These are phyloP conservation scores for Hypsizygus marmoreus DNA, from an alignment of 768 basidiomycete species.

Conservation along the genomic window DNA sequence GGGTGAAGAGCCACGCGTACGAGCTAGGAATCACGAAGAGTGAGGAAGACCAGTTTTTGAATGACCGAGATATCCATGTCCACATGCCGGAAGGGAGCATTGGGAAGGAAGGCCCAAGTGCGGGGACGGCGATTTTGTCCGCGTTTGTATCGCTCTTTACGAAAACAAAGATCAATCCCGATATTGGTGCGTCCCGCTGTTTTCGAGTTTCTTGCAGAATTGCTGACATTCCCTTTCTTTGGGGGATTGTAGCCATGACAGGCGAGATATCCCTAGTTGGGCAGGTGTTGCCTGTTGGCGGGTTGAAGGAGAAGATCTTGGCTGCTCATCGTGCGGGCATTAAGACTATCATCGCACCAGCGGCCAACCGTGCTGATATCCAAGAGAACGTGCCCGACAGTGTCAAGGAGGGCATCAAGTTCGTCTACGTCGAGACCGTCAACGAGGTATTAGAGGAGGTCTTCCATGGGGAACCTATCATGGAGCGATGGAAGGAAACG, in stretches of 20 bases:
- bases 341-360: slow-evolving; percentile 86
- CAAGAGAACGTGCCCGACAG: slow-evolving; percentile 97
- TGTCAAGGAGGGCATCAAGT: slow-evolving; percentile 92
- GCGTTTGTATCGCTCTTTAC: slow-evolving; percentile 94
- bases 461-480: slow-evolving; percentile 63
- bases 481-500: slow-evolving; percentile 71
- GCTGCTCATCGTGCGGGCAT: slow-evolving; percentile 97
- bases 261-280: slow-evolving; percentile 97
- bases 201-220: background rate
- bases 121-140: slow-evolving; percentile 90
- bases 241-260: slow-evolving; percentile 76
- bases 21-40: slow-evolving; percentile 83
- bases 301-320: slow-evolving; percentile 93
- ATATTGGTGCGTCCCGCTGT: slow-evolving; percentile 67
- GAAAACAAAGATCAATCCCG: slow-evolving; percentile 77
- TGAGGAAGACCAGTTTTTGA: slow-evolving; percentile 74
- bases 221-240: background rate
- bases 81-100: slow-evolving; percentile 97
- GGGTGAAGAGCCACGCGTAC: slow-evolving; percentile 89
- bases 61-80: slow-evolving; percentile 88
- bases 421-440: slow-evolving; percentile 95
- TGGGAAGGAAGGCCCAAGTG: slow-evolving; percentile 95
- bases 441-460: slow-evolving; percentile 87
- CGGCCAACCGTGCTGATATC: slow-evolving; percentile 89
- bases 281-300: slow-evolving; percentile 94